These are phyloP conservation scores for Venturia asperata DNA, from an alignment of 2,329 filamentous ascomycete genomes.

Conservation along the genomic window DNA sequence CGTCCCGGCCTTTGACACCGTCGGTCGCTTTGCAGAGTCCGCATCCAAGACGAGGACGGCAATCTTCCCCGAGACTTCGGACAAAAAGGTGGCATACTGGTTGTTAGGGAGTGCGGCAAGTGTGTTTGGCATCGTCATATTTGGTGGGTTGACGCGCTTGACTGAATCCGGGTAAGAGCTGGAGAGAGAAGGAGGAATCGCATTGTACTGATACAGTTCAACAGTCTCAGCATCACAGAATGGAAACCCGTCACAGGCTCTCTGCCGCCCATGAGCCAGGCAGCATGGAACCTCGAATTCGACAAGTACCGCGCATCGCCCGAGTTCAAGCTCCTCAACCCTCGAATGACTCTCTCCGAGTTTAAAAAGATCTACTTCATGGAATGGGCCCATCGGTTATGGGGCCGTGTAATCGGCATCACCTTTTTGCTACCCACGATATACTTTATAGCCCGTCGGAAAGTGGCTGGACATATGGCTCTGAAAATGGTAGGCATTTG, in stretches of 20 bases:
- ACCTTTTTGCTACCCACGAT: constrained; percentile 80
- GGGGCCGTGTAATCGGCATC: constrained; percentile 86
- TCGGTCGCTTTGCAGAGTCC: background rate
- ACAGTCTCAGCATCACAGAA: constrained; percentile 92
- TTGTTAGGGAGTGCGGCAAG: constrained; percentile 82
- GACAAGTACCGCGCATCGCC: constrained; percentile 85
- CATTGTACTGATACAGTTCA: constrained; percentile 22
- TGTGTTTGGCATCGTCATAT: constrained; percentile 95
- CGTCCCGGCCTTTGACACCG: background rate
- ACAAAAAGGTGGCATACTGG: constrained; percentile 82
- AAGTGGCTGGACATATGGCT: constrained; percentile 73
- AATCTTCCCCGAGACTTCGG: constrained; percentile 52
- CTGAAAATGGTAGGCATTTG: constrained; percentile 74
- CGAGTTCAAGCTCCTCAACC: constrained; percentile 87
- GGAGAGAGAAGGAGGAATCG: background rate
- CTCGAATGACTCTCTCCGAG: constrained; percentile 83
- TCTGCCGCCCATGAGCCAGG: constrained; percentile 67
- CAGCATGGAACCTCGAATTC: constrained; percentile 90
- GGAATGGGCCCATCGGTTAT: constrained; percentile 95
- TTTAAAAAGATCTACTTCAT: constrained; percentile 99
- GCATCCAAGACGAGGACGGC: constrained; percentile 1
- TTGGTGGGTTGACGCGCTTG: constrained; percentile 84
- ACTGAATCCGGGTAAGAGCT: constrained; percentile 78
- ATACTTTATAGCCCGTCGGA: constrained; percentile 77
- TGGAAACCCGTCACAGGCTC: constrained; percentile 95